Evolutionary conservation across 202 grass and related monocot species (phyloP).

Genomic region (Eragrostis tef): DNA sequence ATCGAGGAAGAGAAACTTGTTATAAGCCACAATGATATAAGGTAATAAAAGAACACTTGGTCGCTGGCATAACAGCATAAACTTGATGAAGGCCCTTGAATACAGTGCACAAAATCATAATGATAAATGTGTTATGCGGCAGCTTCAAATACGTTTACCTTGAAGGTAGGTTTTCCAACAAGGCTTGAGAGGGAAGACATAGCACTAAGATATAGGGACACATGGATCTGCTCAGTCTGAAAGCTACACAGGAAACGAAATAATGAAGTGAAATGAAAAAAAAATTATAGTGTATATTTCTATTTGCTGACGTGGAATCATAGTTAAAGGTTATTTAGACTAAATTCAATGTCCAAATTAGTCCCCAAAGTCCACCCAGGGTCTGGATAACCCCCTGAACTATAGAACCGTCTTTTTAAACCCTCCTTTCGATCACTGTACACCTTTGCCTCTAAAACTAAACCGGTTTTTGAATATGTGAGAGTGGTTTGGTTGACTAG

Average conservation of each 20-base stretch:
- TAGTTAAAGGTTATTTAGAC: background rate
- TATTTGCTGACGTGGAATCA: conserved; percentile 28
- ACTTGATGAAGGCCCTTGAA: background rate
- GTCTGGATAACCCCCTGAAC: too few species aligned
- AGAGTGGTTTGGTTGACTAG: background rate
- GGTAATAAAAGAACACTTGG: background rate
- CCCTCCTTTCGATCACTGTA: too few species aligned
- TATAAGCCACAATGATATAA: background rate
- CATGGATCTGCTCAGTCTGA: conserved; percentile 73
- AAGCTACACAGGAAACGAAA: conserved; percentile 62
- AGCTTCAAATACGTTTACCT: conserved; percentile 52
- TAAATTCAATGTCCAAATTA: too few species aligned
- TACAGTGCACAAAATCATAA: conserved; percentile 13
- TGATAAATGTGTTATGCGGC: background rate
- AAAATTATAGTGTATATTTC: conserved; percentile 24
- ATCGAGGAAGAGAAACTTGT: background rate
- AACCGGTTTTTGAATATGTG: too few species aligned
- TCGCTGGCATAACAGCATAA: conserved; percentile 13
- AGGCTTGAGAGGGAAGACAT: conserved; percentile 66
- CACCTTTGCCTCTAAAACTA: too few species aligned
- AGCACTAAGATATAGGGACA: conserved; percentile 84
- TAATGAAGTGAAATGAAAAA: conserved; percentile 26
- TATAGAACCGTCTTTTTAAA: too few species aligned
- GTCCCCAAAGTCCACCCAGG: too few species aligned
- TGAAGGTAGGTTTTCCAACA: conserved; percentile 70